Conservation (phyloP, 208 protist genomes). For the Herpetomonas tarakana region DNA sequence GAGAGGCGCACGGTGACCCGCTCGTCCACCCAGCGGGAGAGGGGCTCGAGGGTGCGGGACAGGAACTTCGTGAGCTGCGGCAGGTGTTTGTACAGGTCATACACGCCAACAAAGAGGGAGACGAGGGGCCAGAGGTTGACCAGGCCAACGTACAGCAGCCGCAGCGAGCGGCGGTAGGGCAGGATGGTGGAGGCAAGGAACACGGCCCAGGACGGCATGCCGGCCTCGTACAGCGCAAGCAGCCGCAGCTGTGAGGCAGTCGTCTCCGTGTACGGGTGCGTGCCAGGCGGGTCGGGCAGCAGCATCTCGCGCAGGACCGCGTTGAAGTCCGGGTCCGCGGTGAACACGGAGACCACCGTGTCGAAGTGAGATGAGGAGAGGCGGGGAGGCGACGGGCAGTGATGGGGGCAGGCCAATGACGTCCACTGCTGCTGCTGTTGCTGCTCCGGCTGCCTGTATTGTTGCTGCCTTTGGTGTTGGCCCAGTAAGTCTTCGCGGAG, state of each 20-base stretch:
- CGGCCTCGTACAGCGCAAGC: conserved; percentile 68
- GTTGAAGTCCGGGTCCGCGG: conserved; percentile 72
- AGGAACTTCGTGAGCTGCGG: conserved; percentile 71
- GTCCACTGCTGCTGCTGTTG: neutral
- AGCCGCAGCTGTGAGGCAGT: conserved; percentile 56
- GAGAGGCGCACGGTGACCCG: conserved; percentile 73
- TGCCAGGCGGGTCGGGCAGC: conserved; percentile 52
- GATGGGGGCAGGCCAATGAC: neutral
- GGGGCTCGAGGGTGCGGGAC: conserved; percentile 45
- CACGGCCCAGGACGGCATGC: conserved; percentile 76
- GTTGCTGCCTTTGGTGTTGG: neutral
- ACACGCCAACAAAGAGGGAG: conserved; percentile 67
- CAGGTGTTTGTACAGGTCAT: conserved; percentile 83
- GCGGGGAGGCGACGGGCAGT: conserved; percentile 2
- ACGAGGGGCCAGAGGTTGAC: conserved; percentile 73
- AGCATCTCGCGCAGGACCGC: conserved; percentile 63
- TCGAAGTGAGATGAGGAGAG: conserved; percentile 53
- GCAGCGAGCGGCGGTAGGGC: conserved; percentile 59
- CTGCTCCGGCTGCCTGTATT: neutral
- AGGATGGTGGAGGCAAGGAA: conserved; percentile 58
- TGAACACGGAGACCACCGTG: conserved; percentile 69
- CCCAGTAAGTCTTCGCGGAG: no score
- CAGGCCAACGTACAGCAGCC: conserved; percentile 51
- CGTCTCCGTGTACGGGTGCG: conserved; percentile 56
- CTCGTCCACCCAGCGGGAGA: conserved; percentile 56